Percentiles rank a stretch among this genome's conserved stretches.
Conservation (phyloP, 805 yeast species). For the Sugiyamaella boreocaroliniensis region DNA sequence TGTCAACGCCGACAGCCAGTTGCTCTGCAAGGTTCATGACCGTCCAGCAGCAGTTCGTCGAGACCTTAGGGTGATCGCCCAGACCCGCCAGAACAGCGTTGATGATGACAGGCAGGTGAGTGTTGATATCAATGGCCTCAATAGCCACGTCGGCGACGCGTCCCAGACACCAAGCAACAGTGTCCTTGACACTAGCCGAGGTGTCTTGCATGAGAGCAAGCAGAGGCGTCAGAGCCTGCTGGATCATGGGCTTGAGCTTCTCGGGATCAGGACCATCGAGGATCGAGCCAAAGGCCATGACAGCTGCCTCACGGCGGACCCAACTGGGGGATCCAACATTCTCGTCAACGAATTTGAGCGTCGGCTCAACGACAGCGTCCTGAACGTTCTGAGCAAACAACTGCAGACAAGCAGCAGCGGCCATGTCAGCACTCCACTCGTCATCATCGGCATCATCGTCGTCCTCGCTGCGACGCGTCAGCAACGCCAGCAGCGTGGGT, state of each 20-base stretch:
- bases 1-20: conserved; percentile 43
- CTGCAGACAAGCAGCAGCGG: conserved; percentile 95
- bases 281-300: conserved; percentile 97
- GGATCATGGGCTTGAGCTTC: conserved; percentile 59
- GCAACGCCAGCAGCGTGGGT: conserved; percentile 73
- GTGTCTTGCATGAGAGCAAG: conserved; percentile 67
- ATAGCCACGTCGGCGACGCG: conserved; percentile 85
- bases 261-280: conserved; percentile 86
- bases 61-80: conserved; percentile 83
- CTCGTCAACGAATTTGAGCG: conserved; percentile 73
- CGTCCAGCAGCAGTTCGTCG: conserved; percentile 98
- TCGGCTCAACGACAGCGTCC: conserved; percentile 76
- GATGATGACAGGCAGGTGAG: conserved; percentile 63
- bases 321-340: conserved; percentile 59
- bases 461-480: conserved; percentile 86
- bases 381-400: conserved; percentile 89
- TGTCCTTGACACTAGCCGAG: conserved; percentile 81
- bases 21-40: conserved; percentile 87
- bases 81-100: conserved; percentile 74
- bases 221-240: conserved; percentile 79
- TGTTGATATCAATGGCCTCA: conserved; percentile 61
- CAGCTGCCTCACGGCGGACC: conserved; percentile 94
- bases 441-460: conserved; percentile 67
- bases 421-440: conserved; percentile 97
- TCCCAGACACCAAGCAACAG: conserved; percentile 98